Evolutionary conservation across 768 basidiomycete species (phyloP), one percentile per base, ranked within the genome.

Genomic region (Hygrophoropsis aurantiaca): DNA sequence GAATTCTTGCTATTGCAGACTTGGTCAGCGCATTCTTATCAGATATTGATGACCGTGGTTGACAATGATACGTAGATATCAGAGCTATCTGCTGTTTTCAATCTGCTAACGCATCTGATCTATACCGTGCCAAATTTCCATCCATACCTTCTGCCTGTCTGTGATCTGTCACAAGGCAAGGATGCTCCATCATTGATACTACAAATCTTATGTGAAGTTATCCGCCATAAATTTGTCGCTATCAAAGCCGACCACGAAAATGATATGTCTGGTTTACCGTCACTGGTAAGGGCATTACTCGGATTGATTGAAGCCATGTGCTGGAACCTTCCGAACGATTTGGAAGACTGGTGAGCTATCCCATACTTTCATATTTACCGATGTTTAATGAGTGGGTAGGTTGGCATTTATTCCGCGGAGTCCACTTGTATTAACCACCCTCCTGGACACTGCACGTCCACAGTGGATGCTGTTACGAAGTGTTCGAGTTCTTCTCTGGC

Each of bases 241-340:
- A 70, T 73, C 16, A 56, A 64, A 20, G 65, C 60, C 33, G 56
- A 58, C 15, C 49, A 52, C 20, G 62, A 53, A 20, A 51, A 62
- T 11, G 56, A 59, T 3, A 64, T 51, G 20, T 49, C 52, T 0
- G 59, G 52, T 3, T 53, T 67, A 32, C 43, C 50, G 39, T 46
- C 49, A 16, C 65, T 85, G 4, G 75, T 69, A 20, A 59, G 53
- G 32, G 74, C 77, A 52, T 65, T 66, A 0, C 45, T 82, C 2
- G 65, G 66, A 6, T 65, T 88, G 11, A 62, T 86, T 11, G 82
- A 87, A 57, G 68, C 73, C 0, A 52, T 87, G 24, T 75, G 74
- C 45, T 79, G 75, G 70, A 70, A 70, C 46, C 58, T 69, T 23
- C 64, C 74, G 2, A 72, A 75, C 11, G 75, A 78, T 11, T 53